Evolutionary conservation across 1,284 basidiomycete species (phyloP).

Genomic region (Pseudozyma flocculosa): DNA sequence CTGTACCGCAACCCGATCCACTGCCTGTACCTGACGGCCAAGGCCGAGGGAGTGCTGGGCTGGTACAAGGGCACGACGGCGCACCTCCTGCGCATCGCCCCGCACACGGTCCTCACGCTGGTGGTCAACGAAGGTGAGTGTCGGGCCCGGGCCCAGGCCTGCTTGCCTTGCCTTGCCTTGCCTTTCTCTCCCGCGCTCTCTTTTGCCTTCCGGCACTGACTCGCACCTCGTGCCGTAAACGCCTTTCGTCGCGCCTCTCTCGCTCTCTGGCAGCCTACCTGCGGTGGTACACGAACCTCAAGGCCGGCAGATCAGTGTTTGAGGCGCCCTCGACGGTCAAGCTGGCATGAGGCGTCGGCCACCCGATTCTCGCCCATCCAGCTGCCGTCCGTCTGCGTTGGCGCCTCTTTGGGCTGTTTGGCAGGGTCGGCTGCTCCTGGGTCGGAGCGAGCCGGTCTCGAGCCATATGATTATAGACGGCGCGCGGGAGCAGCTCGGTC

Average conservation of each 20-base stretch:
- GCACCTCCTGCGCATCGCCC: slow-evolving; percentile 54
- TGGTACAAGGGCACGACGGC: slow-evolving; percentile 58
- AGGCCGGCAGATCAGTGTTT: slow-evolving; percentile 28
- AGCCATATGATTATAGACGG: no score
- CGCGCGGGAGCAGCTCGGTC: no score
- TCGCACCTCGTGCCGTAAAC: no score
- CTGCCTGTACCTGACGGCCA: slow-evolving; percentile 92
- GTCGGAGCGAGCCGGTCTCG: no score
- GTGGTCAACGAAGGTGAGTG: slow-evolving; percentile 42
- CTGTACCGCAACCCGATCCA: slow-evolving; percentile 74
- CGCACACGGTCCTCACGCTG: slow-evolving; percentile 53
- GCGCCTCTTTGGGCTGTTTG: no score
- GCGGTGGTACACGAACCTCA: slow-evolving; percentile 45
- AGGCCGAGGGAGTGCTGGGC: slow-evolving; percentile 82
- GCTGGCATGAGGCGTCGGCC: slow-evolving; percentile 6
- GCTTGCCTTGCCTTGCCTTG: no score
- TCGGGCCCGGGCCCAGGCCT: no score
- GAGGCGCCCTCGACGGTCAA: slow-evolving; percentile 25
- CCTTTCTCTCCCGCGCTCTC: no score
- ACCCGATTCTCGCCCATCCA: not conserved
- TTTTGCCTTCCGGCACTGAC: no score
- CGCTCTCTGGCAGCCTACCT: slow-evolving; percentile 21
- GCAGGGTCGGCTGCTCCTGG: no score
- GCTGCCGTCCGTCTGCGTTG: slow-evolving; percentile 7
- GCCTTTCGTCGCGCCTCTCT: no score